Evolutionary conservation across 2,329 filamentous ascomycete genomes (phyloP), one percentile per base, ranked within the genome.

Genomic region (Dothidotthia symphoricarpi): DNA sequence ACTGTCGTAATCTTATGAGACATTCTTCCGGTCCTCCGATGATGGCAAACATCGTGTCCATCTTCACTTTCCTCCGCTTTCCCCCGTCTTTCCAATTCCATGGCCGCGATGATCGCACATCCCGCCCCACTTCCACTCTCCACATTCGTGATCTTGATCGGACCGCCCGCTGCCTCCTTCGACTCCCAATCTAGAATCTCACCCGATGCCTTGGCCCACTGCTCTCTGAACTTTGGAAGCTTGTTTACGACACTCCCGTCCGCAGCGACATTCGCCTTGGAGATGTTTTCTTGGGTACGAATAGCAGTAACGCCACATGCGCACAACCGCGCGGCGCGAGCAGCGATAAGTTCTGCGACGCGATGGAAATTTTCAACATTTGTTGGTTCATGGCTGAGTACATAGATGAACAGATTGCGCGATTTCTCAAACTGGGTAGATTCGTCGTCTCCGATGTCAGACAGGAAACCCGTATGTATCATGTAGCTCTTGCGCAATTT

Each of bases 391-490:
- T 69, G 34, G 8, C 36, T 28, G 5, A 68, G 55, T 3, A 35
- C 44, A 3, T 53, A 32, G 3, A 46, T 39, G 34, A 64, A 61
- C 2, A 55, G 36, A 1, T 42, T 16, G 16, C 53, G 46, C 3
- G 61, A 59, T 3, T 43, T 29, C 2, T 43, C 14, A 30, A 63
- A 50, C 3, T 24, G 16, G 4, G 39, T 36, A 4, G 51, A 59
- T 10, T 47, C 43, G 37, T 68, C 64, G 34, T 93, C 86, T 70
- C 96, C 91, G 57, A 96, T 86, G 40, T 82, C 77, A 10, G 88
- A 89, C 37, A 95, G 75, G 78, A 96, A 94, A 9, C 88, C 95
- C 4, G 91, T 83, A 67, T 96, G 90, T 16, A 96, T 73, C 2
- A 81, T 82, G 69, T 95, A 96, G 3, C 88, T 76, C 66, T 86